phyloP scores from a whole-genome alignment of 495 filamentous ascomycete species.

The Daldinia bambusicola region DNA sequence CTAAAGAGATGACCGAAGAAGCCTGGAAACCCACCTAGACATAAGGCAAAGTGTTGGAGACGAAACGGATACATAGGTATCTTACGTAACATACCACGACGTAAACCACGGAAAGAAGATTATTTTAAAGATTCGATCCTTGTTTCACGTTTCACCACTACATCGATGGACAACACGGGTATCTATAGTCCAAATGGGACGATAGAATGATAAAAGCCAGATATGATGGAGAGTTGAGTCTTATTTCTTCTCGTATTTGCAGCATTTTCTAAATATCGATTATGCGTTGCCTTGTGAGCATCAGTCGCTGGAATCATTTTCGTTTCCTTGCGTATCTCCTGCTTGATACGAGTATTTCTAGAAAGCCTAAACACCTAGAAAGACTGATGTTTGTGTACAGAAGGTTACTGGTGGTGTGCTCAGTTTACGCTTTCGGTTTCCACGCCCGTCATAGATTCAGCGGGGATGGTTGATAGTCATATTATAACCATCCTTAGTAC shows the following conservation, averaged over 20 bases:
- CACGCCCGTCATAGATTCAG: background rate
- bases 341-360: background rate
- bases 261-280: background rate
- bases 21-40: background rate
- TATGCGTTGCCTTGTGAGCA: background rate
- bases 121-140: background rate
- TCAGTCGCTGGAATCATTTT: background rate
- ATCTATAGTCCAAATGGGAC: background rate
- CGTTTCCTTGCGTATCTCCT: background rate
- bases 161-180: too few species aligned
- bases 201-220: background rate
- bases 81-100: background rate
- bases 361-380: background rate
- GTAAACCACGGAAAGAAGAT: background rate
- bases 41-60: background rate
- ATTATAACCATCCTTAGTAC: background rate
- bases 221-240: background rate
- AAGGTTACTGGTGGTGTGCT: background rate
- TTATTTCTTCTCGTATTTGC: background rate
- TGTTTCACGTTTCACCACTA: too few species aligned
- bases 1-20: conserved; percentile 12
- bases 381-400: background rate
- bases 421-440: background rate
- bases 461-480: background rate
- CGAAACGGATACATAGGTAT: too few species aligned